These are phyloP conservation scores for Buxus sempervirens DNA, from an alignment of 164 flowering plant genomes.

Conservation along the genomic window DNA sequence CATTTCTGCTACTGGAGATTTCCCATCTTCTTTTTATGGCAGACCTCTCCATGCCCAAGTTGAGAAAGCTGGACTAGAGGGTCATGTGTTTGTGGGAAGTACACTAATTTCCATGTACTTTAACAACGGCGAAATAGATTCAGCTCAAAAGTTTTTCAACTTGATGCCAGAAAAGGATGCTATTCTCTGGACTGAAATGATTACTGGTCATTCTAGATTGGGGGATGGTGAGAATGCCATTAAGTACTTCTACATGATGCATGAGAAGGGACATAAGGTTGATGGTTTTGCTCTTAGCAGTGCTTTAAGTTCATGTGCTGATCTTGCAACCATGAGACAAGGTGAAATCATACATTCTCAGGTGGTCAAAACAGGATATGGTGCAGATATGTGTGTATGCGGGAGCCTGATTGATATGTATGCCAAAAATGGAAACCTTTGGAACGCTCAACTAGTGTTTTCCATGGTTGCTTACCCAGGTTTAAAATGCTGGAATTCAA, in stretches of 20 bases:
- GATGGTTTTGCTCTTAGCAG: conserved; percentile 73
- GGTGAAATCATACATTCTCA: conserved; percentile 74
- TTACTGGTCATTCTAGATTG: conserved; percentile 54
- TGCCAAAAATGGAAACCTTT: conserved; percentile 63
- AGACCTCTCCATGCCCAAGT: conserved; percentile 67
- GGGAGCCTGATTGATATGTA: conserved; percentile 87
- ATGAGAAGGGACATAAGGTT: conserved; percentile 37
- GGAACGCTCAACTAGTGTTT: conserved; percentile 47
- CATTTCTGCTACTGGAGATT: conserved; percentile 40
- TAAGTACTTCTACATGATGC: conserved; percentile 49
- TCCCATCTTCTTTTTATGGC: conserved; percentile 41
- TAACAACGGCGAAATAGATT: conserved; percentile 42
- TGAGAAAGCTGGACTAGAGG: conserved; percentile 43
- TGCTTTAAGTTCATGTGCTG: conserved; percentile 77
- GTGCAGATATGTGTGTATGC: conserved; percentile 45
- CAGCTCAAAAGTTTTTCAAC: conserved; percentile 45
- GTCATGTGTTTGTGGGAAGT: conserved; percentile 57
- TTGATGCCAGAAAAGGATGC: conserved; percentile 51
- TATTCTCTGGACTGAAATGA: conserved; percentile 89
- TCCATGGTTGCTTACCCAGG: conserved; percentile 45
- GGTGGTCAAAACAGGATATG: conserved; percentile 59
- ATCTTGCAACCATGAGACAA: conserved; percentile 59
- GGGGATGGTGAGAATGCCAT: conserved; percentile 56
- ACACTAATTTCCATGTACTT: conserved; percentile 74
- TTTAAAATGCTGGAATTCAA: conserved; percentile 80